phyloP scores from a whole-genome alignment of 345 rosid genomes.

The Anastatica hierochuntica region DNA sequence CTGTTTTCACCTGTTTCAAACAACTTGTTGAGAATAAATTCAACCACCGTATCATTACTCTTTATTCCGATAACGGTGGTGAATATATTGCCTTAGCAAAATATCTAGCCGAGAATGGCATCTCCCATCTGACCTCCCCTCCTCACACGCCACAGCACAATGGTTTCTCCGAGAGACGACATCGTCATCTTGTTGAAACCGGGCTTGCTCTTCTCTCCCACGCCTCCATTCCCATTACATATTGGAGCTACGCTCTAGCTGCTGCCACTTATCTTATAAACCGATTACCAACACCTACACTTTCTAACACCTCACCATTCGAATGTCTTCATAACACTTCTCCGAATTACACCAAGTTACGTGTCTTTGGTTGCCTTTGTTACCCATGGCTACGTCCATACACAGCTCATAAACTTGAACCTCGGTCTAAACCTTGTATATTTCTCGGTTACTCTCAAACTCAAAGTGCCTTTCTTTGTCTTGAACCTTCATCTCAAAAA shows the following conservation, averaged over 20 bases:
- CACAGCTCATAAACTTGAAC: background rate
- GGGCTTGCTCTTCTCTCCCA: background rate
- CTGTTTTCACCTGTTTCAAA: too few species aligned
- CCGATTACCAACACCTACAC: background rate
- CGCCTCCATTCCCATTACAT: background rate
- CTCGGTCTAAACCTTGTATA: background rate
- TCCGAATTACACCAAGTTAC: background rate
- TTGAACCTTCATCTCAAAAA: background rate
- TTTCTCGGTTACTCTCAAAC: background rate
- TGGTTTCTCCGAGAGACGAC: background rate
- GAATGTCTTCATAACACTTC: background rate
- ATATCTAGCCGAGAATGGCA: too few species aligned
- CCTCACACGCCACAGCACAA: too few species aligned
- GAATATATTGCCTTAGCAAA: too few species aligned
- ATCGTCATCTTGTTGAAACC: conserved; percentile 11
- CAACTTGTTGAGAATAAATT: too few species aligned
- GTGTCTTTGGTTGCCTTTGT: background rate
- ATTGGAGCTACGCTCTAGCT: background rate
- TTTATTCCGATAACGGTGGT: too few species aligned
- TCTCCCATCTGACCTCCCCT: too few species aligned
- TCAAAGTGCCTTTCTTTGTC: conserved; percentile 51
- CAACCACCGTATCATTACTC: too few species aligned
- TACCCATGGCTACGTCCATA: background rate
- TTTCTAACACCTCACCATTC: background rate
- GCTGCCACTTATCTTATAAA: background rate